Evolutionary conservation across 2,329 filamentous ascomycete species (phyloP), one percentile per base, ranked within the genome.

Genomic region (Cercospora citrullina): DNA sequence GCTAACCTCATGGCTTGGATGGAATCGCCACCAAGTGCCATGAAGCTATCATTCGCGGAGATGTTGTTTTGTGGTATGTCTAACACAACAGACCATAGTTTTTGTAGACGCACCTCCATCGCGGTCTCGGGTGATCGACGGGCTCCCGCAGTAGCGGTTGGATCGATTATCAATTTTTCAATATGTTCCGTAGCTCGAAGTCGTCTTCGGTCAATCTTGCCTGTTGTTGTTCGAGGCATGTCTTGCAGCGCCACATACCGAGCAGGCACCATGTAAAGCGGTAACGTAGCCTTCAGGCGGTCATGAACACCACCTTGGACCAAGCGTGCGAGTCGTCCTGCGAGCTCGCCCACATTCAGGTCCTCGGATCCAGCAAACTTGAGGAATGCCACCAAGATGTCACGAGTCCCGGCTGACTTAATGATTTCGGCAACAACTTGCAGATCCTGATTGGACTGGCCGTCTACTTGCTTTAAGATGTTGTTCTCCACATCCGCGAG

Each of bases 211-310:
- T 96, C 87, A 5, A 90, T 83, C 76, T 95, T 95, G 1, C 90
- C 90, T 63, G 90, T 90, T 0, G 85, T 77, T 0, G 90, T 94
- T 73, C 89, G 83, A 0, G 92, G 92, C 48, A 96, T 82, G 0
- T 77, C 75, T 65, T 85, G 86, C 5, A 96, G 82, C 0, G 90
- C 89, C 6, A 96, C 81, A 3, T 94, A 79, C 68, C 88, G 87
- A 0, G 87, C 87, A 0, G 93, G 93, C 1, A 94, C 79, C 91
- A 94, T 94, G 76, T 95, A 95, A 0, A 78, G 73, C 0, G 91
- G 89, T 0, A 87, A 85, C 1, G 33, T 60, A 8, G 31, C 39
- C 10, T 39, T 60, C 18, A 60, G 8, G 3, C 58, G 31, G 16
- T 60, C 58, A 60, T 60, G 58, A 26, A 60, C 33, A 2, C 58